These are phyloP conservation scores for Gregarina niphandrodes DNA, from an alignment of 169 alveolate species.

Conservation along the genomic window DNA sequence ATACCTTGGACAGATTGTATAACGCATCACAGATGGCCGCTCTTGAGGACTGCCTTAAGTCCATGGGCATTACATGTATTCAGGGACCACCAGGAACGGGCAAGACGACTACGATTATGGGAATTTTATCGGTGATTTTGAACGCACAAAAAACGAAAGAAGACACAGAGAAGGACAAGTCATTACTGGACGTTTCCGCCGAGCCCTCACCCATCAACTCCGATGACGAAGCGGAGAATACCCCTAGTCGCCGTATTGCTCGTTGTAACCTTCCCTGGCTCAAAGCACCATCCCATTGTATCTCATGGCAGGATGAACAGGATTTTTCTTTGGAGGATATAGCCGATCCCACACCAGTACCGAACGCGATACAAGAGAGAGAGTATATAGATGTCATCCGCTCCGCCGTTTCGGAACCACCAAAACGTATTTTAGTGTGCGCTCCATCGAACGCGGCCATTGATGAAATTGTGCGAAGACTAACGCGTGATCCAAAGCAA, in stretches of 20 bases:
- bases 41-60: slow-evolving; percentile 17
- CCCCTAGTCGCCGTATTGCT: not conserved
- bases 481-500: slow-evolving; percentile 16
- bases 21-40: slow-evolving; percentile 20
- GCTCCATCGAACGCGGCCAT: slow-evolving; percentile 96
- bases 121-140: slow-evolving; percentile 20
- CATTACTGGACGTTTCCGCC: not conserved
- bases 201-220: not conserved
- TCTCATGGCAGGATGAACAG: not conserved
- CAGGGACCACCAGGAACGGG: slow-evolving; percentile 39
- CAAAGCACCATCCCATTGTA: not conserved
- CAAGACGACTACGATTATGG: slow-evolving; percentile 29
- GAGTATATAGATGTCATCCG: not conserved
- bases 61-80: slow-evolving; percentile 26
- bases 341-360: not conserved
- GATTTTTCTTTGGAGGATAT: not conserved
- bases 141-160: slow-evolving; percentile 11
- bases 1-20: not conserved
- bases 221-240: not conserved
- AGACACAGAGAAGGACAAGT: not conserved
- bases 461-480: slow-evolving; percentile 85
- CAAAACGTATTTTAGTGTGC: slow-evolving; percentile 60
- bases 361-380: not conserved
- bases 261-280: not conserved
- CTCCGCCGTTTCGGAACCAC: not conserved